Conservation (phyloP, 176 grass and related monocot genomes). For the Zizania latifolia region DNA sequence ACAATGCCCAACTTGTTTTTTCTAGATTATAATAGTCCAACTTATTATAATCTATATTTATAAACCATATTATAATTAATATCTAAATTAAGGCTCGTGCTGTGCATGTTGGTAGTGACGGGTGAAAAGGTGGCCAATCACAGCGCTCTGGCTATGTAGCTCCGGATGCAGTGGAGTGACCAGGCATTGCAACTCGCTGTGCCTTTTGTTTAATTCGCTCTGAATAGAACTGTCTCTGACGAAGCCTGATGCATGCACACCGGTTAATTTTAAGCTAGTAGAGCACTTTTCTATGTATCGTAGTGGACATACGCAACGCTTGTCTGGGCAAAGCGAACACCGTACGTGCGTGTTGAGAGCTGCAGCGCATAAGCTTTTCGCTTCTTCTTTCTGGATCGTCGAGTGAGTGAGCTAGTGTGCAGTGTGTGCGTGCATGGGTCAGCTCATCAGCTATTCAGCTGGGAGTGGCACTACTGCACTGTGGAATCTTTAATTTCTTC, state of each 20-base stretch:
- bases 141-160: slow-evolving; percentile 2
- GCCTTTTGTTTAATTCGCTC: background rate
- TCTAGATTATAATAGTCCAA: too few species aligned
- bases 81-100: background rate
- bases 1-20: too few species aligned
- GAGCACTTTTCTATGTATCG: too few species aligned
- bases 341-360: background rate
- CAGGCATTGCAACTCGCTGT: slow-evolving; percentile 34
- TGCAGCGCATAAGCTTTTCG: background rate
- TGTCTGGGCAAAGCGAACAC: too few species aligned
- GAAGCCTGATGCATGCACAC: background rate
- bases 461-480: background rate
- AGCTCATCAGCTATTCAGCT: background rate
- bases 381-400: background rate
- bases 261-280: background rate
- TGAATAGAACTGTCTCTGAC: too few species aligned
- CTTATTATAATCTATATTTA: too few species aligned
- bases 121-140: slow-evolving; percentile 6
- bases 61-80: too few species aligned
- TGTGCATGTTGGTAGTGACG: background rate
- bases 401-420: background rate
- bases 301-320: background rate
- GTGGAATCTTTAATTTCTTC: background rate
- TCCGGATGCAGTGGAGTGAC: slow-evolving; percentile 26
- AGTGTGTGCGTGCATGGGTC: background rate